These are phyloP conservation scores for Zymoseptoria tritici DNA, from an alignment of 2,329 filamentous ascomycete species.

Conservation along the genomic window DNA sequence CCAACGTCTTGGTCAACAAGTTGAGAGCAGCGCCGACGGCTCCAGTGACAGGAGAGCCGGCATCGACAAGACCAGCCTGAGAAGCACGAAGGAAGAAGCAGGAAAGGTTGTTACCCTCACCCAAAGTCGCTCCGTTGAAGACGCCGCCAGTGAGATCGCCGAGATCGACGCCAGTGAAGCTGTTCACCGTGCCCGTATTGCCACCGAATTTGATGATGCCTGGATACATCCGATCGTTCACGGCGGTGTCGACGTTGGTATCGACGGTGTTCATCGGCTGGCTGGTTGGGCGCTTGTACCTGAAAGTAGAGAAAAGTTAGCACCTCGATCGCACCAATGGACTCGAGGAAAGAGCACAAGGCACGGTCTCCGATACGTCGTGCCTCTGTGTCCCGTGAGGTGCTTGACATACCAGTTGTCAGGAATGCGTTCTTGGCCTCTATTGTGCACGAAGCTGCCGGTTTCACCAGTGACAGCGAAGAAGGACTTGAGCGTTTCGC, in stretches of 20 bases:
- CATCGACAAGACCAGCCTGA: conserved; percentile 18
- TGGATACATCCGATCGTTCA: conserved; percentile 16
- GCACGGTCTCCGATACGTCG: no score
- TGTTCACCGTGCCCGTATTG: conserved; percentile 26
- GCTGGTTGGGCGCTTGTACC: conserved; percentile 22
- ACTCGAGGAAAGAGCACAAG: no score
- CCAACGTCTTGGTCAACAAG: conserved; percentile 9
- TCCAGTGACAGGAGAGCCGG: conserved; percentile 16
- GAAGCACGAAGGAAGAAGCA: conserved; percentile 28
- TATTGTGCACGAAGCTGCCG: conserved; percentile 12
- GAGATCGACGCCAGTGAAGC: conserved; percentile 29
- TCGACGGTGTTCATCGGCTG: conserved; percentile 20
- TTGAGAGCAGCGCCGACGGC: conserved; percentile 7
- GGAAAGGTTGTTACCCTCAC: conserved; percentile 29
- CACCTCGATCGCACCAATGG: no score
- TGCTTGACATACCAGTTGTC: conserved; percentile 8
- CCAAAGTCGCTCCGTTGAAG: conserved; percentile 28
- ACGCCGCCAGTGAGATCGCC: conserved; percentile 34
- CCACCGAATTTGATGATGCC: conserved; percentile 25
- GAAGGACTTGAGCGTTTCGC: conserved; percentile 17
- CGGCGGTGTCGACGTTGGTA: conserved; percentile 12
- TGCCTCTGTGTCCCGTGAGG: no score
- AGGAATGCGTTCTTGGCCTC: conserved; percentile 16
- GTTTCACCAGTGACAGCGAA: conserved; percentile 18
- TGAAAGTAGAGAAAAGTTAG: no score